Evolutionary conservation across 352 stramenopile genomes (phyloP), one percentile per base, ranked within the genome.

Genomic region (Chrysophaeum taylorii): DNA sequence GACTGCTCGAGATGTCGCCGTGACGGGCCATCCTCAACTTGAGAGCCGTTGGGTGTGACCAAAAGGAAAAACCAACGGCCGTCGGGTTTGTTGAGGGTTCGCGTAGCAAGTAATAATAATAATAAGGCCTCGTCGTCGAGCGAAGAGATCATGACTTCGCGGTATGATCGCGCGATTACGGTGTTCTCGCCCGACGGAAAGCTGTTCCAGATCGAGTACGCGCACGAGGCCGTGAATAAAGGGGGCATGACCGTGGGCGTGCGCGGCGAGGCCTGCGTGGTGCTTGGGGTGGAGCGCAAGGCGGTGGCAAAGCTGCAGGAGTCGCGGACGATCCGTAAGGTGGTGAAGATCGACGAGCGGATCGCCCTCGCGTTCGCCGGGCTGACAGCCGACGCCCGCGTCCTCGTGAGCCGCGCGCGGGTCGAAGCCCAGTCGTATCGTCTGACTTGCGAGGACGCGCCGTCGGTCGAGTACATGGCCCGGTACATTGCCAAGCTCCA

Each of bases 161-260:
- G 92, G 82, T 98, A 98, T 82, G 95, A 99, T 84, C 91, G 95
- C 76, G 94, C 95, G 43, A 98, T 99, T 79, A 99, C 95, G 66
- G 93, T 98, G 38, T 99, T 99, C 84, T 98, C 92, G 76, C 95
- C 95, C 9, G 95, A 99, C 84, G 95, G 95, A 41, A 94, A 98
- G 80, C 85, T 99, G 75, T 97, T 98, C 82, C 93, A 98, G 79
- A 94, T 99, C 14, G 94, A 99, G 86, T 99, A 99, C 85, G 95
- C 95, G 71, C 98, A 98, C 89, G 94, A 99, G 78, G 95, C 95
- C 37, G 95, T 98, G 16, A 96, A 97, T 81, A 92, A 94, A 84
- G 94, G 95, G 60, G 92, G 90, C 43, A 94, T 96, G 14, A 93
- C 96, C 33, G 93, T 99, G 33, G 95, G 94, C 38, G 90, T 99